These are phyloP conservation scores for Brassica incana DNA, from an alignment of 345 rosid genomes.

Conservation along the genomic window DNA sequence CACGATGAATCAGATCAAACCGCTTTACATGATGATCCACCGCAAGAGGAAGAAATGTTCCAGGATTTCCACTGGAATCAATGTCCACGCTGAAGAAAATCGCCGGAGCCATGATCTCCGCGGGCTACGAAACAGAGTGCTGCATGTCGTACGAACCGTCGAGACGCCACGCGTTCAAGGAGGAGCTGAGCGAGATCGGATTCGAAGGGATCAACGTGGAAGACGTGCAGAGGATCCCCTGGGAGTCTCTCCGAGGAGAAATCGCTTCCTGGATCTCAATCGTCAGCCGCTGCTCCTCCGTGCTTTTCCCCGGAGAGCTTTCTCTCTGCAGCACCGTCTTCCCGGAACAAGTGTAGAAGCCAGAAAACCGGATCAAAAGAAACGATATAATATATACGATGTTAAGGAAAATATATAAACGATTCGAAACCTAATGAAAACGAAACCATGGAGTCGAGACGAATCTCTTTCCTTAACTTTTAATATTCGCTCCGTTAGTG, in stretches of 20 bases:
- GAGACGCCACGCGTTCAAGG: slow-evolving; percentile 59
- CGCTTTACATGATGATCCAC: too few relatives aligned
- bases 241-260: slow-evolving; percentile 76
- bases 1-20: too few relatives aligned
- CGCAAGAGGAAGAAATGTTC: slow-evolving; percentile 32
- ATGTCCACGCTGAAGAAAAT: slow-evolving; percentile 50
- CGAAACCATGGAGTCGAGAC: too few relatives aligned
- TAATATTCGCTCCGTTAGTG: too few relatives aligned
- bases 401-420: too few relatives aligned
- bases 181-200: slow-evolving; percentile 49
- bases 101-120: slow-evolving; percentile 59
- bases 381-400: too few relatives aligned
- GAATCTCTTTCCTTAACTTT: too few relatives aligned
- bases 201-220: slow-evolving; percentile 64
- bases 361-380: too few relatives aligned
- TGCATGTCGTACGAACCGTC: slow-evolving; percentile 48
- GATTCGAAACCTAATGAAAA: too few relatives aligned
- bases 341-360: slow-evolving; percentile 25
- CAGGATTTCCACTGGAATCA: slow-evolving; percentile 37
- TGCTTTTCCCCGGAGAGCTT: slow-evolving; percentile 51
- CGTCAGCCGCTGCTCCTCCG: slow-evolving; percentile 51
- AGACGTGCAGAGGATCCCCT: slow-evolving; percentile 64
- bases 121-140: slow-evolving; percentile 73
- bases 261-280: slow-evolving; percentile 60
- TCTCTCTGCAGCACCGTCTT: slow-evolving; percentile 51